Evolutionary conservation across 331 rosid genomes (phyloP), one percentile per base, ranked within the genome.

Genomic region (Quercus phellos): DNA sequence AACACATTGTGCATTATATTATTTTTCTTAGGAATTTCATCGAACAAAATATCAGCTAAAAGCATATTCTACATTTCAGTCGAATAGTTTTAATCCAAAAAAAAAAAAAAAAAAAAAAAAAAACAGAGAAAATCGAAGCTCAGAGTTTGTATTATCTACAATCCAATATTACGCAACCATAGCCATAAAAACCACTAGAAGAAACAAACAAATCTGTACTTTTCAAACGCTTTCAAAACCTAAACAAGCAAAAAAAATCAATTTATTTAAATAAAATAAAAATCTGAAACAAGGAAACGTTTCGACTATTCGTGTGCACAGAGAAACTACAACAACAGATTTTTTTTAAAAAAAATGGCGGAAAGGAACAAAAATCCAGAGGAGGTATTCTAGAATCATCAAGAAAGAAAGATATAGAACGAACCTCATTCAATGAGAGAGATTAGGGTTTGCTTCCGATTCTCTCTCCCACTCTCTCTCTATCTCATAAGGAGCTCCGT

Each of bases 361-460:
- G 30, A 4, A 27, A 27, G 16, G 0, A 30, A 63, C 7, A 10
- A 30, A 66, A 66, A 35, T 18, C 24, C 24, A 34, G 9, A 66
- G 17, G 71, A 7, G 3, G 46, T 38, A 38, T 66, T 34, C 71
- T 4, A 34, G 51, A 66, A 18, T n/a, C 71, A 8, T n/a, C 51
- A 26, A 66, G 35, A 35, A 35, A 35, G 46, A 38, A 38, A 38
- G 46, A 38, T 38, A 38, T 38, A 38, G 12, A 30, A 29, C 51
- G 26, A 34, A 66, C 71, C 71, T 66, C 71, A 66, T 66, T 66
- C 71, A 34, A 34, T 34, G 27, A 66, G 27, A 66, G 51, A 66
- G 71, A 32, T 66, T 66, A 66, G 71, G 71, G 51, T 66, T 66
- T 38, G 46, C 46, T 38, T 66, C 24, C 24, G 46, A 66, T 34